Conservation (phyloP, 768 basidiomycete species). For the Gymnopilus dilepis region DNA sequence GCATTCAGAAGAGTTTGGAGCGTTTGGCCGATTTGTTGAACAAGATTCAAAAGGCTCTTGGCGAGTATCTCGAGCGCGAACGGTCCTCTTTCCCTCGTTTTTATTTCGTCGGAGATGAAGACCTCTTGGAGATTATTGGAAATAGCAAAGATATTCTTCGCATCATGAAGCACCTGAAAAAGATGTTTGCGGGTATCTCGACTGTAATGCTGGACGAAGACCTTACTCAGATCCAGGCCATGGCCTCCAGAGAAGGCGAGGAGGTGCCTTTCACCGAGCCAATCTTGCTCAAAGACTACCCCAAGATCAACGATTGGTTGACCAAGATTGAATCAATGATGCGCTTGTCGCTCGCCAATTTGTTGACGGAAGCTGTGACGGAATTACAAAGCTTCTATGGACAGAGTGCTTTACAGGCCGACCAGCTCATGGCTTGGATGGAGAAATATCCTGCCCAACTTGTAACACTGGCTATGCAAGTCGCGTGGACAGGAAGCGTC, state of each 20-base stretch:
- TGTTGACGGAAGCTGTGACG: slow-evolving; percentile 78
- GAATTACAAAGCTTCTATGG: slow-evolving; percentile 87
- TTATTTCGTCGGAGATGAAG: slow-evolving; percentile 99
- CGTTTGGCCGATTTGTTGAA: slow-evolving; percentile 93
- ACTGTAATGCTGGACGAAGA: slow-evolving; percentile 90
- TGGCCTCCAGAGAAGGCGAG: slow-evolving; percentile 96
- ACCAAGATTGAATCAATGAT: slow-evolving; percentile 91
- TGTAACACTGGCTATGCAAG: slow-evolving; percentile 93
- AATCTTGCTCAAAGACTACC: slow-evolving; percentile 88
- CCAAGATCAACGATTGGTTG: slow-evolving; percentile 99
- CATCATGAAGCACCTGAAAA: slow-evolving; percentile 99
- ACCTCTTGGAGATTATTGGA: slow-evolving; percentile 97
- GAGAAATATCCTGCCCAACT: slow-evolving; percentile 95
- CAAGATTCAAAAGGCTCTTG: slow-evolving; percentile 99
- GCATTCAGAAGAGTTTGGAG: slow-evolving; percentile 96
- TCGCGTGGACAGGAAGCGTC: slow-evolving; percentile 90
- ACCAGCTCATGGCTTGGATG: slow-evolving; percentile 87
- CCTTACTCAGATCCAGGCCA: slow-evolving; percentile 85
- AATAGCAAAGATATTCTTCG: slow-evolving; percentile 99
- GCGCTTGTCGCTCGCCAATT: slow-evolving; percentile 84
- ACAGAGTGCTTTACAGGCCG: slow-evolving; percentile 61
- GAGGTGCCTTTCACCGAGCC: slow-evolving; percentile 85
- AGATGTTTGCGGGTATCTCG: slow-evolving; percentile 99
- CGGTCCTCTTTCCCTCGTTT: slow-evolving; percentile 98
- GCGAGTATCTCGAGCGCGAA: slow-evolving; percentile 98